phyloP scores from a whole-genome alignment of 495 filamentous ascomycete genomes.

The Neohortaea acidophila region DNA sequence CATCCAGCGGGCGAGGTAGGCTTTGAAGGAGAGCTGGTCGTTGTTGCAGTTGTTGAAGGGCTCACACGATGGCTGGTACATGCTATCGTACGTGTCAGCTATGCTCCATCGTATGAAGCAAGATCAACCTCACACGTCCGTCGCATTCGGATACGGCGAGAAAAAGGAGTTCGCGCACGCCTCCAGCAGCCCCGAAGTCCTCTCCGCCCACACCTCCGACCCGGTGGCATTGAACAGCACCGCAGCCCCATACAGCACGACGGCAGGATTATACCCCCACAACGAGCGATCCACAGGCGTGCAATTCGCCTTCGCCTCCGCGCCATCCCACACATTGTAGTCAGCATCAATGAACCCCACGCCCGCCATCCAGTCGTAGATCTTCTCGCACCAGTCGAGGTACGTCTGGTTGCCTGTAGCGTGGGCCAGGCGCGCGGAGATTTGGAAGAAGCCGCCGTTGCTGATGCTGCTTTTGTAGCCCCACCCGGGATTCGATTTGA shows the following conservation, averaged over 20 bases:
- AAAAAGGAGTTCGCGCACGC: constrained; percentile 20
- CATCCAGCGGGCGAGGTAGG: constrained; percentile 33
- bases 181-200: constrained; percentile 21
- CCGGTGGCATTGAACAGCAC: constrained; percentile 53
- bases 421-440: constrained; percentile 50
- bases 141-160: constrained; percentile 25
- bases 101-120: no score
- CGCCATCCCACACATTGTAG: constrained; percentile 27
- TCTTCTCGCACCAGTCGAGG: constrained; percentile 24
- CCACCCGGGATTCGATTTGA: constrained; percentile 35
- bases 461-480: constrained; percentile 56
- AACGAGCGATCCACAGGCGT: constrained; percentile 28
- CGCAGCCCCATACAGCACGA: constrained; percentile 49
- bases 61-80: constrained; percentile 32
- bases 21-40: constrained; percentile 33
- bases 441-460: constrained; percentile 55
- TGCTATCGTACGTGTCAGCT: constrained; percentile 8
- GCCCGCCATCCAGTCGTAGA: constrained; percentile 24
- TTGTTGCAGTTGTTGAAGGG: constrained; percentile 24
- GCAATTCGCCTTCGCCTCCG: constrained; percentile 23
- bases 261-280: constrained; percentile 51
- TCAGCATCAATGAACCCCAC: constrained; percentile 22
- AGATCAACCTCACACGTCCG: constrained; percentile 21
- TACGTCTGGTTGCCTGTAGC: constrained; percentile 53
- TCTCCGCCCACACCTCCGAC: constrained; percentile 18